A percentile compares a stretch with the other conserved stretches of the same genome.
phyloP scores from a whole-genome alignment of 805 yeast genomes.

The Wickerhamiella nectarea region DNA sequence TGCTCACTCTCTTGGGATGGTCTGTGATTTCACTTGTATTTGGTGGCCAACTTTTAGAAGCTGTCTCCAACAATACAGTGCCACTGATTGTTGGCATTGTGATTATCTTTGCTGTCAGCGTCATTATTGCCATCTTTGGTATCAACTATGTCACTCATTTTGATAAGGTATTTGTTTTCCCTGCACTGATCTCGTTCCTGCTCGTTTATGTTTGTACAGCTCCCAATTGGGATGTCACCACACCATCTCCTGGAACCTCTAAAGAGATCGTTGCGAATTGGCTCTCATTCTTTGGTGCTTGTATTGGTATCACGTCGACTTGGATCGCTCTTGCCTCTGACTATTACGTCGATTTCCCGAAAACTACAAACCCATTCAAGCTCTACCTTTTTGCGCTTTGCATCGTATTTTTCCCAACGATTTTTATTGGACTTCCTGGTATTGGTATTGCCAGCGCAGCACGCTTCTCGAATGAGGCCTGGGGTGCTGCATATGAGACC shows the following conservation, averaged over 20 bases:
- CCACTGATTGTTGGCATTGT: constrained; percentile 65
- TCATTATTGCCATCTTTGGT: constrained; percentile 63
- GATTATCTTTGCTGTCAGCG: constrained; percentile 49
- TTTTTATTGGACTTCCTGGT: constrained; percentile 65
- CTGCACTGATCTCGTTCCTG: constrained; percentile 53
- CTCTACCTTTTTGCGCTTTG: constrained; percentile 50
- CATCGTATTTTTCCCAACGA: constrained; percentile 56
- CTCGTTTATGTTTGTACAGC: constrained; percentile 46
- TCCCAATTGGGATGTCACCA: constrained; percentile 15
- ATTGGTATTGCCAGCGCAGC: constrained; percentile 58
- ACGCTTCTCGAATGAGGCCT: constrained; percentile 34
- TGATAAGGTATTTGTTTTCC: constrained; percentile 54
- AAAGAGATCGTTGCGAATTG: constrained; percentile 49
- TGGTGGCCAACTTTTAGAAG: constrained; percentile 69
- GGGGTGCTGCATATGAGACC: constrained; percentile 41
- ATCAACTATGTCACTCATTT: constrained; percentile 55
- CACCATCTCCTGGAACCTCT: constrained; percentile 28
- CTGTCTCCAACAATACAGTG: constrained; percentile 49
- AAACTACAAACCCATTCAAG: constrained; percentile 41
- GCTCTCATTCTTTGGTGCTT: constrained; percentile 56
- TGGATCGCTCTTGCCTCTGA: constrained; percentile 86
- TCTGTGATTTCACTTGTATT: constrained; percentile 79
- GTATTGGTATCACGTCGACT: constrained; percentile 68
- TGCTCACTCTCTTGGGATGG: constrained; percentile 81
- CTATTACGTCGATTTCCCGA: constrained; percentile 72